Evolutionary conservation across 495 filamentous ascomycete species (phyloP), one percentile per base, ranked within the genome.

Genomic region (Oidiodendron maius): DNA sequence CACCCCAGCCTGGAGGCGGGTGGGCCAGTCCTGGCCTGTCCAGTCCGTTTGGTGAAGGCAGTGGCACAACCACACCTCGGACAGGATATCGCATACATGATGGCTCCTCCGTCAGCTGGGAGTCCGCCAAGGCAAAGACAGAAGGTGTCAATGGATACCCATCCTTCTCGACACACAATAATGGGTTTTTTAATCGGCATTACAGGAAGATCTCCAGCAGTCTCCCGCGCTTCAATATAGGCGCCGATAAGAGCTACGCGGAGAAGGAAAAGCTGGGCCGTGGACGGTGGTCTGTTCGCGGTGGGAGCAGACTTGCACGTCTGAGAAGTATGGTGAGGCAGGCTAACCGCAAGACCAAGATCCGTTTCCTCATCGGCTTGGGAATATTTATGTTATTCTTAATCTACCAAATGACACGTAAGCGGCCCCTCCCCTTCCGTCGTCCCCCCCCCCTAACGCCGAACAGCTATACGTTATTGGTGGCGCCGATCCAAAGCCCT

Each of bases 11-110:
- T 52, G 85, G 84, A 55, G 87, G 85, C 59, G 89, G 88, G 55
- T 95, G 90, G 89, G 80, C 87, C 48, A 91, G 82, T 66, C 89
- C 89, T 16, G 88, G 87, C 24, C 72, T 94, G 43, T 82, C 77
- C 40, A 78, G 81, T 48, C 68, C 66, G 6, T 71, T 9, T 18
- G 65, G 66, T 18, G 70, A 65, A 40, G 69, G 74, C 34, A 89
- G 83, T 63, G 85, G 83, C 50, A 72, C 76, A 59, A 78, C 83
- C 20, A 87, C 80, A 58, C 86, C 87, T 23, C 67, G 73, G 46
- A 70, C 73, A 17, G 17, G 30, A 20, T 60, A 56, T 32, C 40
- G 52, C 12, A 70, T 64, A 32, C 79, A 72, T 56, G 75, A 77
- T 9, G 71, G 71, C 22, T 65, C 68, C 9, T 65, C 70, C 36